Evolutionary conservation across 768 basidiomycete species (phyloP).

Genomic region (Nidula microcarpa): DNA sequence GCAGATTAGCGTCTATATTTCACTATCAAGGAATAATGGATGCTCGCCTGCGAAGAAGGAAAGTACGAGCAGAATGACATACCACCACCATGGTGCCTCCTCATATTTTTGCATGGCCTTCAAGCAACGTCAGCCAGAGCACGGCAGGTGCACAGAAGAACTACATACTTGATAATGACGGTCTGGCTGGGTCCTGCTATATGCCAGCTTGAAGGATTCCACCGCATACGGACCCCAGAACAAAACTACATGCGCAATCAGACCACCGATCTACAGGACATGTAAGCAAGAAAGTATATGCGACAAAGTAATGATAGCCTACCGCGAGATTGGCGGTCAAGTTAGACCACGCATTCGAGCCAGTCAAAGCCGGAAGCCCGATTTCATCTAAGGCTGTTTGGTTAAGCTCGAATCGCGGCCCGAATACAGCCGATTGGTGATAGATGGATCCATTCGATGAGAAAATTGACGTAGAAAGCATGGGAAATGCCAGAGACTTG

Average conservation of each 20-base stretch:
- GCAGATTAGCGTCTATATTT: no score
- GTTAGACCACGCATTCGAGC: constrained; percentile 52
- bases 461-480: constrained; percentile 60
- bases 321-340: constrained; percentile 46
- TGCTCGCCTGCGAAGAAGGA: constrained; percentile 53
- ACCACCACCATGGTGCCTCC: constrained; percentile 65
- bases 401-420: constrained; percentile 46
- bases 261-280: constrained; percentile 46
- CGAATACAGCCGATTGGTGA: constrained; percentile 52
- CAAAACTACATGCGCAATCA: constrained; percentile 51
- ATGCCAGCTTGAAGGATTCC: constrained; percentile 47
- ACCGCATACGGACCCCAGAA: constrained; percentile 55
- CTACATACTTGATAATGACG: constrained; percentile 47
- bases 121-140: not conserved
- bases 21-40: not conserved
- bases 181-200: constrained; percentile 44
- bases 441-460: constrained; percentile 51
- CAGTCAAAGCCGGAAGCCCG: constrained; percentile 45
- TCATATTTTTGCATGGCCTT: constrained; percentile 57
- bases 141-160: not conserved
- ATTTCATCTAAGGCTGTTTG: constrained; percentile 48
- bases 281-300: not conserved
- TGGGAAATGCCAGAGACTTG: constrained; percentile 51
- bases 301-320: constrained; percentile 6
- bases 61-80: constrained; percentile 40